Base-by-base conservation (phyloP, 768 basidiomycete genomes). In the Boletus edulis region DNA sequence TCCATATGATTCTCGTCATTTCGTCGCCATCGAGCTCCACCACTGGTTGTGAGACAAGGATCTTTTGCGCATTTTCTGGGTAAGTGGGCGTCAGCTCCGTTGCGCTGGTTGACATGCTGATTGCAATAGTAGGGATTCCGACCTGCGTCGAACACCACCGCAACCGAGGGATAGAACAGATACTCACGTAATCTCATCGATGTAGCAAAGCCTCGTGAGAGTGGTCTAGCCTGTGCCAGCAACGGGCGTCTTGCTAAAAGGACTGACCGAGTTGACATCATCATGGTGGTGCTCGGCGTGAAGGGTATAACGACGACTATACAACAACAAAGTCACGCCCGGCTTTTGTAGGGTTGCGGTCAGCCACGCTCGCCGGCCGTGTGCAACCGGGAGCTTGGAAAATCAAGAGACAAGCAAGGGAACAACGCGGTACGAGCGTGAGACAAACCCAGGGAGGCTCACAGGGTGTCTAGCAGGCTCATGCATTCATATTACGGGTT, bases 1-100 rank as follows among this genome's bases (percentile, higher is more conserved):
- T 94, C 94, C 92, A 98, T 71, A 98, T 99, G 67, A 99, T 97
- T 62, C 96, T 81, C 34, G 96, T 99, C 96, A 98, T 98, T 76
- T 99, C 96, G 74, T 97, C 95, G 45, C 94, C 94, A 71, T 98
- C 94, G 49, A 98, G 83, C 75, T 97, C 94, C 46, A 97, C 94
- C 44, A 97, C 83, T 7, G 94, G 94, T 66, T 94, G 94, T 67
- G 81, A 76, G 47, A 94, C 94, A 29, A 79, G 80, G 65, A 97
- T 95, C 70, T 88, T 90, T 24, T 62, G 51, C 15, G 56, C 48
- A 45, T 65, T 65, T 55, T 67, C 72, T 72, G 49, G 24, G 42
- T 29, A 29, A 27, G 47, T 10, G 15, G 12, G 24, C 13, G 46
- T 61, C 40, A 65, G 55, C 42, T 17, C 34, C 29, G n/a, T 47